Conservation (phyloP, 2,329 filamentous ascomycete genomes). For the Botrytis porri region DNA sequence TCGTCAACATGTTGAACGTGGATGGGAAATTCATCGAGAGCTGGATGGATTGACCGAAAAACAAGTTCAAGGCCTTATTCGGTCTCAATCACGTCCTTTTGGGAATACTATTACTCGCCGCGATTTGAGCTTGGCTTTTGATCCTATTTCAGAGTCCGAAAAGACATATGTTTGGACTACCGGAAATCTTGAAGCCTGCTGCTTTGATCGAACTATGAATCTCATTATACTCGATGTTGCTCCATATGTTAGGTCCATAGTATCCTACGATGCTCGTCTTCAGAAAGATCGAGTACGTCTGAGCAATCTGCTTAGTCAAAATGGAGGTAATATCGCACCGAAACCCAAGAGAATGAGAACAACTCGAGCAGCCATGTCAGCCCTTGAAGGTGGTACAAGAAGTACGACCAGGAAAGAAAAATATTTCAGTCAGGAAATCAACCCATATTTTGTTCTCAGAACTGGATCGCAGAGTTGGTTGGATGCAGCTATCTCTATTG, state of each 20-base stretch:
- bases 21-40: constrained; percentile 28
- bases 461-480: constrained; percentile 49
- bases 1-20: constrained; percentile 29
- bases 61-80: constrained; percentile 30
- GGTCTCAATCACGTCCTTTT: constrained; percentile 20
- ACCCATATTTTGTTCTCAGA: constrained; percentile 59
- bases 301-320: constrained; percentile 60
- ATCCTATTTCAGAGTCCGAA: constrained; percentile 54
- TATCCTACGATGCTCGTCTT: constrained; percentile 69
- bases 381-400: constrained; percentile 71
- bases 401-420: constrained; percentile 64
- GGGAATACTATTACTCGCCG: constrained; percentile 44
- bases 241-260: constrained; percentile 85
- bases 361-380: constrained; percentile 72
- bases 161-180: constrained; percentile 39
- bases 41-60: constrained; percentile 30
- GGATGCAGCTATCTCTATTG: constrained; percentile 25
- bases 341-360: constrained; percentile 60
- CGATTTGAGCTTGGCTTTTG: constrained; percentile 58
- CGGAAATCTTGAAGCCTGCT: constrained; percentile 60
- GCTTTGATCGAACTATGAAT: constrained; percentile 69
- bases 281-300: constrained; percentile 64
- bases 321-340: constrained; percentile 47
- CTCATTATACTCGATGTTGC: constrained; percentile 75
- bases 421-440: constrained; percentile 65